phyloP scores from a whole-genome alignment of 129 eudicot genomes.

The Flaveria trinervia region DNA sequence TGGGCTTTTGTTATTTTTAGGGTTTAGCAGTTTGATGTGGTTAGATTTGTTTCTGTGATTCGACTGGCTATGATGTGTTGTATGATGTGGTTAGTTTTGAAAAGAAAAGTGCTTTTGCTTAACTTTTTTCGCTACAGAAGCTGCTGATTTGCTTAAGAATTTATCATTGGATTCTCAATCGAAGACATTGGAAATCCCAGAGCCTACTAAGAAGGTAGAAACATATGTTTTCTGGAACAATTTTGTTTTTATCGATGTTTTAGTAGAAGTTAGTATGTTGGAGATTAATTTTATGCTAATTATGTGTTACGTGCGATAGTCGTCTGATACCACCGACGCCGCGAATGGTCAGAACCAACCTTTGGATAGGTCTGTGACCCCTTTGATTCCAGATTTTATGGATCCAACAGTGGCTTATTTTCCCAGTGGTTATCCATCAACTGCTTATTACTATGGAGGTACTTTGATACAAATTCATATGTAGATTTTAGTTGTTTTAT shows the following conservation, averaged over 20 bases:
- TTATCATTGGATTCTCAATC: constrained; percentile 72
- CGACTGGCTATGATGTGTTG: neutral
- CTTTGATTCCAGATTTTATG: constrained; percentile 53
- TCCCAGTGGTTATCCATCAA: constrained; percentile 34
- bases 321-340: constrained; percentile 30
- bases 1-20: neutral
- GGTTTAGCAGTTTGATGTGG: neutral
- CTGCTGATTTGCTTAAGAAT: constrained; percentile 83
- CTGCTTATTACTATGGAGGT: constrained; percentile 70
- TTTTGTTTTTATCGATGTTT: neutral
- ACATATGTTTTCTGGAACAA: neutral
- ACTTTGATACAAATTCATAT: neutral
- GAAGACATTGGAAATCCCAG: constrained; percentile 61
- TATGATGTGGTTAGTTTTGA: neutral
- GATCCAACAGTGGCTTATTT: constrained; percentile 63
- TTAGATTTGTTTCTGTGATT: neutral
- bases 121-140: constrained; percentile 46
- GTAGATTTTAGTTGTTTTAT: neutral
- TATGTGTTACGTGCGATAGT: constrained; percentile 26
- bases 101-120: constrained; percentile 24
- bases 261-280: neutral
- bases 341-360: constrained; percentile 53
- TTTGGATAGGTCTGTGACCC: constrained; percentile 60
- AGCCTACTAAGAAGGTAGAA: constrained; percentile 71
- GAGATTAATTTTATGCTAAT: neutral